These are phyloP conservation scores for Clitopilus hobsonii DNA, from an alignment of 768 basidiomycete species.

Conservation along the genomic window DNA sequence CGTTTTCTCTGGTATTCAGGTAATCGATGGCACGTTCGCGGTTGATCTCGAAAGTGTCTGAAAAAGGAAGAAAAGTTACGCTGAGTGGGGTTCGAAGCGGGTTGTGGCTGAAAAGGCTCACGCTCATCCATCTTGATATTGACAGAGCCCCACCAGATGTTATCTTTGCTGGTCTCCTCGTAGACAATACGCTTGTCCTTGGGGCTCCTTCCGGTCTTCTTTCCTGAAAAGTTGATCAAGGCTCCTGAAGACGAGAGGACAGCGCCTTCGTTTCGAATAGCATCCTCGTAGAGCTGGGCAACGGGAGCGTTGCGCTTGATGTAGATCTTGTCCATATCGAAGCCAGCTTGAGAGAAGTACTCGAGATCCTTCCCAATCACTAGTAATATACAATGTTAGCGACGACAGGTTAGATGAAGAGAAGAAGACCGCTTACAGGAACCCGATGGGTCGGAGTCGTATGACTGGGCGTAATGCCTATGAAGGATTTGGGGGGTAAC, in stretches of 20 bases:
- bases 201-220: slow-evolving; percentile 96
- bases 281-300: slow-evolving; percentile 93
- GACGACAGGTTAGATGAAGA: slow-evolving; percentile 2
- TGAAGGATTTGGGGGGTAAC: slow-evolving; percentile 88
- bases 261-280: slow-evolving; percentile 96
- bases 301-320: slow-evolving; percentile 91
- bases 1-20: slow-evolving; percentile 96
- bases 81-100: not conserved
- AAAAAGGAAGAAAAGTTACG: slow-evolving; percentile 4
- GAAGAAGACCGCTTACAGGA: slow-evolving; percentile 35
- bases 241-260: slow-evolving; percentile 96
- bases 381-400: slow-evolving; percentile 25
- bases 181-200: slow-evolving; percentile 99
- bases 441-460: slow-evolving; percentile 57
- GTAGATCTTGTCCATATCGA: slow-evolving; percentile 97
- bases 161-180: slow-evolving; percentile 93
- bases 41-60: slow-evolving; percentile 98
- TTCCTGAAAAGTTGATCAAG: slow-evolving; percentile 99
- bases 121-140: slow-evolving; percentile 99
- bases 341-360: slow-evolving; percentile 98
- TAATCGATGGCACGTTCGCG: slow-evolving; percentile 99
- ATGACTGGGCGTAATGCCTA: slow-evolving; percentile 75
- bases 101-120: slow-evolving; percentile 31
- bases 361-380: slow-evolving; percentile 92
- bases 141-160: slow-evolving; percentile 99